A percentile compares a stretch with the other conserved stretches of the same genome.
These are phyloP conservation scores for Phytopythium kandeliae DNA, from an alignment of 352 stramenopile genomes.

Conservation along the genomic window DNA sequence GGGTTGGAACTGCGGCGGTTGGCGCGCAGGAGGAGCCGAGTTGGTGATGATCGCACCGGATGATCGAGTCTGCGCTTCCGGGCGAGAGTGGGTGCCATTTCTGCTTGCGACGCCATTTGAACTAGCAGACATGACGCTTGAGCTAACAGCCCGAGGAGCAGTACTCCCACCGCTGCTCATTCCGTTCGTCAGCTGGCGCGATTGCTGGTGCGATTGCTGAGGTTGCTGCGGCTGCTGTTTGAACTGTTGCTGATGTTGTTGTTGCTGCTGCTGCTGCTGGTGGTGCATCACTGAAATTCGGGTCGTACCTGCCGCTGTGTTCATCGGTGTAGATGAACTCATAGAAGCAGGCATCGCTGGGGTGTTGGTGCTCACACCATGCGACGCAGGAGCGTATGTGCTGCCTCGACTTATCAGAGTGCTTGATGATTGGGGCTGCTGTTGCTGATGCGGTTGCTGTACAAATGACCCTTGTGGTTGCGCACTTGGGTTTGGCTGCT, in stretches of 20 bases:
- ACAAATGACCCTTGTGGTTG: not conserved
- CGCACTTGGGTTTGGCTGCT: not conserved
- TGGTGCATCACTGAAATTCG: slow-evolving; percentile 29
- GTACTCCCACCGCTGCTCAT: not conserved
- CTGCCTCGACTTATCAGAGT: too few relatives aligned
- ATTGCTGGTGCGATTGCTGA: slow-evolving; percentile 13
- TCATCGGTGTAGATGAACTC: not conserved
- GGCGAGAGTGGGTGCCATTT: not conserved
- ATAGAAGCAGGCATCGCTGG: not conserved
- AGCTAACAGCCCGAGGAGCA: not conserved
- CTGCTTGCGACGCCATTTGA: not conserved
- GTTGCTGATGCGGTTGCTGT: slow-evolving; percentile 7
- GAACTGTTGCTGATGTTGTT: slow-evolving; percentile 4
- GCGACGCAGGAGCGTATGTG: not conserved
- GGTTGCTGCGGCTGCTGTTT: slow-evolving; percentile 10
- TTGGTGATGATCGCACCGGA: not conserved
- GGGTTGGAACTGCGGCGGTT: slow-evolving; percentile 12
- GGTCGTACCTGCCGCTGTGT: slow-evolving; percentile 11
- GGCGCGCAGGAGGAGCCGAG: slow-evolving; percentile 2
- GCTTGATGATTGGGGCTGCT: slow-evolving; percentile 13
- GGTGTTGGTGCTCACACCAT: not conserved
- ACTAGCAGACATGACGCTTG: slow-evolving; percentile 1
- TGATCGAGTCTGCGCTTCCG: not conserved
- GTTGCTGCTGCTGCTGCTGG: slow-evolving; percentile 16
- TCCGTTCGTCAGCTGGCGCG: slow-evolving; percentile 2